These are phyloP conservation scores for Trametes gibbosa DNA, from an alignment of 768 basidiomycete genomes.

Conservation along the genomic window DNA sequence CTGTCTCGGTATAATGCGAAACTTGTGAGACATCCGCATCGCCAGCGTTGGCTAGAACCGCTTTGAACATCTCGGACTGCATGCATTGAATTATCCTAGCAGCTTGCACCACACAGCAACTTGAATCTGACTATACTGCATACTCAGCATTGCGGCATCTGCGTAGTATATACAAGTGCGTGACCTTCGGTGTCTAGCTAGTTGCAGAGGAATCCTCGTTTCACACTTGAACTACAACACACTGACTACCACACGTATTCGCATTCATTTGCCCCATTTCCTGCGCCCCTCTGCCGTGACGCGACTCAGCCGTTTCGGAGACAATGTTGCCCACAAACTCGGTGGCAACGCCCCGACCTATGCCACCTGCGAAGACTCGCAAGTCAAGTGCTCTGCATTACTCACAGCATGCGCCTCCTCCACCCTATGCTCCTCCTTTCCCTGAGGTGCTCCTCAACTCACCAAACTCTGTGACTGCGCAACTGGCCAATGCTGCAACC, in stretches of 20 bases:
- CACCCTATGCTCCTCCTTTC: constrained; percentile 51
- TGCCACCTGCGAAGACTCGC: constrained; percentile 67
- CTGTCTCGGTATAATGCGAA: too few species aligned
- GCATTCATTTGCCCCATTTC: not conserved
- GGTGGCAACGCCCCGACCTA: constrained; percentile 47
- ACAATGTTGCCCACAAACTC: constrained; percentile 33
- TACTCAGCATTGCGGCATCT: too few species aligned
- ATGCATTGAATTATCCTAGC: too few species aligned
- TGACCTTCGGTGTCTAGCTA: too few species aligned
- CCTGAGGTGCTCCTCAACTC: constrained; percentile 36
- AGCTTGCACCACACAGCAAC: too few species aligned
- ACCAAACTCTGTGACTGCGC: constrained; percentile 38
- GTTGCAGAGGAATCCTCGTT: too few species aligned
- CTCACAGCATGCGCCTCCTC: constrained; percentile 41
- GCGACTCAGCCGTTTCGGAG: too few species aligned
- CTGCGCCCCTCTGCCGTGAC: not conserved
- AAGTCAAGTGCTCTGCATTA: constrained; percentile 39
- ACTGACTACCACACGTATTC: not conserved
- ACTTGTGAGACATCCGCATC: too few species aligned
- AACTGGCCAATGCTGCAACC: constrained; percentile 24
- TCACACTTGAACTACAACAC: not conserved
- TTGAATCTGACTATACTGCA: too few species aligned
- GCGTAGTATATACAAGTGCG: too few species aligned
- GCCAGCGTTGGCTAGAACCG: too few species aligned
- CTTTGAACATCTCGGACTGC: too few species aligned